Evolutionary conservation across 169 alveolate genomes (phyloP).

Genomic region (Eimeria brunetti): DNA sequence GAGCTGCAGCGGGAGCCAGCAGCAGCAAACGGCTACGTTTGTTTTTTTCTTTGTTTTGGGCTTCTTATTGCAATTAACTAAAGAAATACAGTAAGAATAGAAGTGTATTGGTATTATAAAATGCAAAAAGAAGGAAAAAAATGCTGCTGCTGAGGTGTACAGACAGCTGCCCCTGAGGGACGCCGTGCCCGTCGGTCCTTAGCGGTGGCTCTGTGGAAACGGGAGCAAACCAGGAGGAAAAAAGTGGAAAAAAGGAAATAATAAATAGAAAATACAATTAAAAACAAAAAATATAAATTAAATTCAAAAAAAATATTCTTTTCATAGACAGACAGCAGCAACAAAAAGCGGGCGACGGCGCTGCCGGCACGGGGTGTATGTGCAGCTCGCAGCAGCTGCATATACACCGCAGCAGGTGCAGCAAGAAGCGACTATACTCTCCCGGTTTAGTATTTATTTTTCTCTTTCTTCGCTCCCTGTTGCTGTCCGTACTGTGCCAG

Average conservation of each 20-base stretch:
- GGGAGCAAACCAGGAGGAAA: background rate
- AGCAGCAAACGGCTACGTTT: background rate
- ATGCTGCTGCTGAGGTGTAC: background rate
- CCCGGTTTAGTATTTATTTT: background rate
- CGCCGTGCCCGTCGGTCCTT: background rate
- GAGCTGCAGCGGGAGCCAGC: background rate
- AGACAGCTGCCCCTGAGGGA: conserved; percentile 13
- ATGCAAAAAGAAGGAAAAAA: background rate
- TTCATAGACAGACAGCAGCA: background rate
- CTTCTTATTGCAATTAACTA: background rate
- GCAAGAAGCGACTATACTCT: background rate
- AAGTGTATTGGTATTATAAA: background rate
- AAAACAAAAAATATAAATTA: background rate
- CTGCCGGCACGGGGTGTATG: background rate
- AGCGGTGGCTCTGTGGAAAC: background rate
- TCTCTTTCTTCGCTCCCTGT: background rate
- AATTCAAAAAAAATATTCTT: background rate
- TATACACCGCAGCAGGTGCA: background rate
- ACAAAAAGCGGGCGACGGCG: background rate
- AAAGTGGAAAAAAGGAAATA: too few species aligned
- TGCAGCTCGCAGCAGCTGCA: background rate
- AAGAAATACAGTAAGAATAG: background rate
- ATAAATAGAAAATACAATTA: too few species aligned
- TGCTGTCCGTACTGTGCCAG: background rate
- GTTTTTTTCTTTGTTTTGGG: background rate